phyloP scores from a whole-genome alignment of 768 basidiomycete species.

The Mycena vitilis region DNA sequence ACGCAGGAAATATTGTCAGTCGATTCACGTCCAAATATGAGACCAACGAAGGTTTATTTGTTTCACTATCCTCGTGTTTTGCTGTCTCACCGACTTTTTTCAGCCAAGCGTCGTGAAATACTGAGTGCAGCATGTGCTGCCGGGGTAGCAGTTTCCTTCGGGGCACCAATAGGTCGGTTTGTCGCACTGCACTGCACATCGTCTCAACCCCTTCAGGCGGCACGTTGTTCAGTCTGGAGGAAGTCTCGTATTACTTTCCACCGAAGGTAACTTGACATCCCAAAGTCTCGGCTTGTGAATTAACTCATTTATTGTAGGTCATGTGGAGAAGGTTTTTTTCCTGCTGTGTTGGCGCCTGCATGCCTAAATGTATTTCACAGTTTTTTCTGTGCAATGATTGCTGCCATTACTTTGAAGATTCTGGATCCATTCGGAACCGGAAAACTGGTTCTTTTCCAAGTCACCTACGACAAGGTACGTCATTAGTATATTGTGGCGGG shows the following conservation, averaged over 20 bases:
- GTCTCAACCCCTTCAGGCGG: constrained; percentile 49
- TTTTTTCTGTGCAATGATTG: constrained; percentile 98
- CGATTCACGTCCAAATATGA: constrained; percentile 91
- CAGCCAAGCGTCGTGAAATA: constrained; percentile 94
- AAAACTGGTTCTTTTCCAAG: constrained; percentile 92
- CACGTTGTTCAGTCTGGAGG: constrained; percentile 92
- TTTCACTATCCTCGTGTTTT: neutral
- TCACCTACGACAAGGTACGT: constrained; percentile 84
- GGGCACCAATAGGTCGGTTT: constrained; percentile 86
- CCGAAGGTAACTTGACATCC: constrained; percentile 69
- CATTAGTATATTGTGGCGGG: neutral
- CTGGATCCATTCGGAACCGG: constrained; percentile 97
- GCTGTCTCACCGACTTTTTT: constrained; percentile 1
- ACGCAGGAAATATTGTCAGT: constrained; percentile 79
- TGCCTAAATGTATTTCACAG: constrained; percentile 57
- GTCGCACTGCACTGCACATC: neutral
- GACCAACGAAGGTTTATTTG: constrained; percentile 81
- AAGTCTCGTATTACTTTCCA: constrained; percentile 97
- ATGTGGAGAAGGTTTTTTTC: constrained; percentile 90
- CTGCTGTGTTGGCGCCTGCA: constrained; percentile 40
- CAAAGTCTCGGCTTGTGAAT: constrained; percentile 4
- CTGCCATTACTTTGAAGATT: constrained; percentile 92
- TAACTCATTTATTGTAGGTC: constrained; percentile 55
- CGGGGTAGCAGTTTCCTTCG: constrained; percentile 97
- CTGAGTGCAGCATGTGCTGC: constrained; percentile 97